Evolutionary conservation across 208 protist species (phyloP), one percentile per base, ranked within the genome.

Genomic region (Leishmania mexicana): DNA sequence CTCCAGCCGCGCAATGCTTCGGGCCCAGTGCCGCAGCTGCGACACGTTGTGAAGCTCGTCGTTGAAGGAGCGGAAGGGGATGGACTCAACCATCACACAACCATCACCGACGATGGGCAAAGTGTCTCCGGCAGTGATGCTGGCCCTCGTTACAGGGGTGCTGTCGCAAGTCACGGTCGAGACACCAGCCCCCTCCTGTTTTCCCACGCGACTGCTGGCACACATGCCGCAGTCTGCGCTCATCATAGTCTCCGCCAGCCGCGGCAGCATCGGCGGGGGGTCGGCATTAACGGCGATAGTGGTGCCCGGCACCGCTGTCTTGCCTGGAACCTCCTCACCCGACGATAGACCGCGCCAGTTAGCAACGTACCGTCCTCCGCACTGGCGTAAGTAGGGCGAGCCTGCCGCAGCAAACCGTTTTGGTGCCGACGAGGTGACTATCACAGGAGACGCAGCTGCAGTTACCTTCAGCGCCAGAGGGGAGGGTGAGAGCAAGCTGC

Each of bases 11-110:
- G 76, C 80, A 53, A 76, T 65, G 49, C 65, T 74, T 4, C 45
- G 67, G 1, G 84, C 84, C 84, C 84, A 87, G 70, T 81, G 83
- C n/a, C 76, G 71, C 51, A 87, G 80, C 72, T 87, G 68, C 1
- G 65, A 42, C 53, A 71, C 60, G 5, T 65, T 84, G 17, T 47
- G 57, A 15, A 87, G 72, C 72, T 87, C 84, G n/a, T 84, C 84
- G 8, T 80, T 78, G 45, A 86, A 83, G 24, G 78, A 60, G 31
- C 62, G 45, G 42, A 72, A 83, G 13, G 62, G n/a, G 17, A 81
- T 78, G 45, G 67, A 75, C 8, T 62, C 72, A 53, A 82, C 71
- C 60, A 80, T 10, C 42, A 81, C 60, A 54, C 72, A 60, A 45
- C 60, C 19, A 35, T 80, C 72, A 1, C 54, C 42, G 13, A 42